Conservation (phyloP, 2,329 filamentous ascomycete genomes). For the Xylaria digitata region DNA sequence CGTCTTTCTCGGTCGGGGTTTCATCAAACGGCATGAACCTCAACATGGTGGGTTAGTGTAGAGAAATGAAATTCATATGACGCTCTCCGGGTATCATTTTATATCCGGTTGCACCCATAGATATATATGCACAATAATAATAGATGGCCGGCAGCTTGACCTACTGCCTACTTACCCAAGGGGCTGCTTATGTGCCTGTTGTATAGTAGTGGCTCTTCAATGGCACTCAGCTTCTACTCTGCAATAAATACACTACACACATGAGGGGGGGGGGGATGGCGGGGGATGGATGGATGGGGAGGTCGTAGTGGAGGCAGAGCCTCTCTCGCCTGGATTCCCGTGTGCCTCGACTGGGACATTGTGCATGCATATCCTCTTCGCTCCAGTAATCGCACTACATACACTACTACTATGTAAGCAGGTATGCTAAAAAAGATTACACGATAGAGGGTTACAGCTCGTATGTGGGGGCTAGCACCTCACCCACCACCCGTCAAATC, state of each 20-base stretch:
- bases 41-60: not conserved
- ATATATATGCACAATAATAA: not conserved
- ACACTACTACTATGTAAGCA: not conserved
- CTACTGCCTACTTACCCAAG: not conserved
- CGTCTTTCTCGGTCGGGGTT: not conserved
- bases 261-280: too few species aligned
- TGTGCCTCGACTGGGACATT: constrained; percentile 21
- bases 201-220: constrained; percentile 1
- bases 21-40: constrained; percentile 2
- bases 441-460: constrained; percentile 30
- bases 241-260: not conserved
- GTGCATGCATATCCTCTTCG: constrained; percentile 23
- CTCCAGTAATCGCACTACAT: constrained; percentile 6
- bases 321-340: constrained; percentile 31
- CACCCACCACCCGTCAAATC: constrained; percentile 22
- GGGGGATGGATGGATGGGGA: not conserved
- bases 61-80: constrained; percentile 1
- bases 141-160: constrained; percentile 8
- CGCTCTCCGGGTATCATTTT: not conserved
- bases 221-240: not conserved
- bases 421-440: constrained; percentile 7
- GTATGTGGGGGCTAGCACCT: constrained; percentile 21
- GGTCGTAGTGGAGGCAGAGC: constrained; percentile 33
- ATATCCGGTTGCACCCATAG: not conserved
- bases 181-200: constrained; percentile 6